These are phyloP conservation scores for Ganoderma meredithae DNA, from an alignment of 1,284 basidiomycete species.

Conservation along the genomic window DNA sequence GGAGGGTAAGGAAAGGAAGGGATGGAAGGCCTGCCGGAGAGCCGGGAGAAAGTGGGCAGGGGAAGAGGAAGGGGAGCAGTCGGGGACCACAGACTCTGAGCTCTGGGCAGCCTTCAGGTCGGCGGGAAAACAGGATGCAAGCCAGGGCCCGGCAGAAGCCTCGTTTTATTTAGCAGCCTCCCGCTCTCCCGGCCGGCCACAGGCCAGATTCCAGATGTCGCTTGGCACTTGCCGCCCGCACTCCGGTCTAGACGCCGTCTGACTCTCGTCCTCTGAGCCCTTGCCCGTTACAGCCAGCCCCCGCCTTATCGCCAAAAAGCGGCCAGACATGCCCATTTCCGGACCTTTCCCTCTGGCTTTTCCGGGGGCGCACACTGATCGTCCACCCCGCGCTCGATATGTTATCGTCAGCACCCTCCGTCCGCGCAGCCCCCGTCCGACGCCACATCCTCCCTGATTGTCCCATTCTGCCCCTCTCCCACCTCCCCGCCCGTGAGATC, in stretches of 20 bases:
- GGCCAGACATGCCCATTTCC: not conserved
- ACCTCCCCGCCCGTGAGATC: no score
- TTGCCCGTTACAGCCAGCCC: not conserved
- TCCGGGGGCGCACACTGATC: not conserved
- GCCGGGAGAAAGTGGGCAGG: slow-evolving; percentile 19
- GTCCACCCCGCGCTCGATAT: not conserved
- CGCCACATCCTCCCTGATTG: not conserved
- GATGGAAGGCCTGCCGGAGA: slow-evolving; percentile 30
- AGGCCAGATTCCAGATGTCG: slow-evolving; percentile 33
- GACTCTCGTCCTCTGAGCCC: not conserved
- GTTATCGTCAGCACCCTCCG: not conserved
- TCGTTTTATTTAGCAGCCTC: slow-evolving; percentile 41
- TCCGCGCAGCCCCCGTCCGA: not conserved
- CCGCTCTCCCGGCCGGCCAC: slow-evolving; percentile 28
- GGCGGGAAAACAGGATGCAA: slow-evolving; percentile 35
- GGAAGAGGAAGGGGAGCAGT: slow-evolving; percentile 25
- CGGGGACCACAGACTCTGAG: slow-evolving; percentile 16
- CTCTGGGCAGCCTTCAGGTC: slow-evolving; percentile 25
- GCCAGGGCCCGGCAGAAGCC: slow-evolving; percentile 30
- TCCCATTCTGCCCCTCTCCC: not conserved
- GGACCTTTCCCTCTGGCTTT: not conserved
- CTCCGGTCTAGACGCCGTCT: slow-evolving; percentile 15
- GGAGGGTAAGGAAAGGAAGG: slow-evolving; percentile 37
- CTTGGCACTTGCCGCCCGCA: slow-evolving; percentile 16
- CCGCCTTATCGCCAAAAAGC: not conserved